These are phyloP conservation scores for Pichia sp. DNA, from an alignment of 1,139 yeast genomes.

Conservation along the genomic window DNA sequence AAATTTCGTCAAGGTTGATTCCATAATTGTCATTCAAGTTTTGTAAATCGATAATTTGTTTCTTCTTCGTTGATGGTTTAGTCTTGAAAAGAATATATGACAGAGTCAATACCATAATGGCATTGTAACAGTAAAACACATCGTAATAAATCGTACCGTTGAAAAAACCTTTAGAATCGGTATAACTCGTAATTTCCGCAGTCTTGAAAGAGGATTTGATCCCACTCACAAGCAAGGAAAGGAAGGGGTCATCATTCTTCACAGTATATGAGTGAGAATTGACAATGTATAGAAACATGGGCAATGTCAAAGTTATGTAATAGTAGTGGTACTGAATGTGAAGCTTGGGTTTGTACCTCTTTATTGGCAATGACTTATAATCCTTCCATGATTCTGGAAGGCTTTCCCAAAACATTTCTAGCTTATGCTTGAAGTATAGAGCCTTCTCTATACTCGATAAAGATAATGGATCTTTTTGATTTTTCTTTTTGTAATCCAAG, in stretches of 20 bases:
- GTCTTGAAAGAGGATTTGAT: conserved; percentile 31
- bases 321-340: conserved; percentile 33
- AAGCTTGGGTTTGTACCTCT: conserved; percentile 33
- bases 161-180: conserved; percentile 28
- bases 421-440: conserved; percentile 27
- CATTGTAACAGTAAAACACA: conserved; percentile 34
- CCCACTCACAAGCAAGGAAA: conserved; percentile 31
- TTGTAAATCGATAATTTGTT: conserved; percentile 24
- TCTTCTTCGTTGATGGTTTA: conserved; percentile 15
- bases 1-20: conserved; percentile 26
- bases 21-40: conserved; percentile 22
- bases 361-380: conserved; percentile 25
- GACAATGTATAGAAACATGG: conserved; percentile 32
- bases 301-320: conserved; percentile 32
- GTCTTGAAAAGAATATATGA: conserved; percentile 31
- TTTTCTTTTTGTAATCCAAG: conserved; percentile 29
- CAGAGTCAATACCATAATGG: conserved; percentile 32
- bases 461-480: conserved; percentile 31
- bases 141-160: conserved; percentile 36
- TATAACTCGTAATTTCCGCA: conserved; percentile 29
- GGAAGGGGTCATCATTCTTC: conserved; percentile 31
- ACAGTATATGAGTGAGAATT: conserved; percentile 25
- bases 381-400: conserved; percentile 26
- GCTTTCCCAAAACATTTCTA: conserved; percentile 28
- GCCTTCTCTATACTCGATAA: conserved; percentile 32